Evolutionary conservation across 805 yeast genomes (phyloP), one percentile per base, ranked within the genome.

Genomic region (Vanderwaltozyma verrucispora): DNA sequence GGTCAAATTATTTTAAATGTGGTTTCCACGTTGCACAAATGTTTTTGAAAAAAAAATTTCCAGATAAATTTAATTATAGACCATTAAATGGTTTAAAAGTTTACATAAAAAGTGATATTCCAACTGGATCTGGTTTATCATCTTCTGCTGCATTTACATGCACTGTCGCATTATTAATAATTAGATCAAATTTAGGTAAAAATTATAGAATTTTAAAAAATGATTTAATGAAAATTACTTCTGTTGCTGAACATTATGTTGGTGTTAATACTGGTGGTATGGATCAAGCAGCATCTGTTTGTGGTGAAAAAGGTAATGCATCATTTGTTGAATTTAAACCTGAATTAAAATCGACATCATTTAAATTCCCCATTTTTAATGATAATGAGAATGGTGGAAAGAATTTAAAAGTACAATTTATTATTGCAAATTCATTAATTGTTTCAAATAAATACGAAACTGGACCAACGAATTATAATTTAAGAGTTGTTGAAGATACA

Each of bases 201-300:
- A 39, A 40, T 28, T 53, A 45, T 35, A 41, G 49, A 9, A 57
- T 77, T 28, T 44, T 72, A 38, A 75, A 76, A 49, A 53, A 66
- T 13, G 76, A 68, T 40, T 63, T 80, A 41, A 75, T 80, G 15
- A 57, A 62, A 37, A 73, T 79, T 36, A 76, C 86, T 5, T 77
- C 75, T 30, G 74, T 71, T 5, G 73, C 78, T 28, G 87, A 80
- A 52, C 83, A 78, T 57, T 74, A 74, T 37, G 75, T 80, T 27
- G 87, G 87, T 26, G 81, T 80, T 36, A 79, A 76, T 53, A 75
- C 79, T 26, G 88, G 87, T n/a, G 86, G 87, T 28, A 73, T 80
- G 81, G 87, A 80, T 53, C 87, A 80, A 59, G 70, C 80, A 34
- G 87, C 86, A 3, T 73, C 81, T 0, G 68, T 80, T 18, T 77